These are phyloP conservation scores for Alisma plantagoaquatica DNA, from an alignment of 106 monocot species.

Conservation along the genomic window DNA sequence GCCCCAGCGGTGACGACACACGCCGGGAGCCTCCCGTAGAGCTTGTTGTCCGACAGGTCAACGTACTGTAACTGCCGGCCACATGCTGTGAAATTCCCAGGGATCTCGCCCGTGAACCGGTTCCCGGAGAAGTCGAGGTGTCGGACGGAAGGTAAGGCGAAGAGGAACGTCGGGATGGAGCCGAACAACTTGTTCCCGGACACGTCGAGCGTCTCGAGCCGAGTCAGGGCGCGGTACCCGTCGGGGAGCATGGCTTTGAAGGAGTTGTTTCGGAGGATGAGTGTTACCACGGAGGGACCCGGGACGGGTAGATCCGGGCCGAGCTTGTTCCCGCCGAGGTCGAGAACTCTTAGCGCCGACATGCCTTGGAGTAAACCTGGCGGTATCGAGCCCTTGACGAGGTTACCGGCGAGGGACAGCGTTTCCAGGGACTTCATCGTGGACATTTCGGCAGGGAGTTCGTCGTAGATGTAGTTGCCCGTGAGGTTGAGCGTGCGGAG, in stretches of 20 bases:
- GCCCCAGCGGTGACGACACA: conserved; percentile 42
- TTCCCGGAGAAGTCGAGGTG: conserved; percentile 52
- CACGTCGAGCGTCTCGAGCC: conserved; percentile 44
- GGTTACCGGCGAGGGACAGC: conserved; percentile 27
- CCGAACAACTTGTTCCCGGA: conserved; percentile 49
- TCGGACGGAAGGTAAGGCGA: conserved; percentile 37
- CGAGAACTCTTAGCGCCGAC: conserved; percentile 27
- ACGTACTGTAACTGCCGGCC: conserved; percentile 25
- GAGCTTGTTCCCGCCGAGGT: conserved; percentile 38
- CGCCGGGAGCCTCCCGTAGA: conserved; percentile 47
- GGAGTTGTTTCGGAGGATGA: conserved; percentile 36
- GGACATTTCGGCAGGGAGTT: conserved; percentile 28
- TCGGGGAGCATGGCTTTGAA: conserved; percentile 22
- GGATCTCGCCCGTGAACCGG: conserved; percentile 37
- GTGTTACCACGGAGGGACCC: conserved; percentile 5
- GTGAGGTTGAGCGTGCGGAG: conserved; percentile 52
- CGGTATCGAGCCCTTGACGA: conserved; percentile 47
- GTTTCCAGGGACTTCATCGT: conserved; percentile 19
- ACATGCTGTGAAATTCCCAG: conserved; percentile 30
- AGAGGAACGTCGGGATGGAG: conserved; percentile 40
- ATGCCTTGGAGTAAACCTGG: conserved; percentile 22
- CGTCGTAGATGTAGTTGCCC: conserved; percentile 56
- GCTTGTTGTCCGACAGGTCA: conserved; percentile 54
- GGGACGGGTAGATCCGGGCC: conserved; percentile 41
- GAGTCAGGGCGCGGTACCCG: conserved; percentile 10